Base-by-base conservation (phyloP, 768 basidiomycete species). In the Suillus subaureus region DNA sequence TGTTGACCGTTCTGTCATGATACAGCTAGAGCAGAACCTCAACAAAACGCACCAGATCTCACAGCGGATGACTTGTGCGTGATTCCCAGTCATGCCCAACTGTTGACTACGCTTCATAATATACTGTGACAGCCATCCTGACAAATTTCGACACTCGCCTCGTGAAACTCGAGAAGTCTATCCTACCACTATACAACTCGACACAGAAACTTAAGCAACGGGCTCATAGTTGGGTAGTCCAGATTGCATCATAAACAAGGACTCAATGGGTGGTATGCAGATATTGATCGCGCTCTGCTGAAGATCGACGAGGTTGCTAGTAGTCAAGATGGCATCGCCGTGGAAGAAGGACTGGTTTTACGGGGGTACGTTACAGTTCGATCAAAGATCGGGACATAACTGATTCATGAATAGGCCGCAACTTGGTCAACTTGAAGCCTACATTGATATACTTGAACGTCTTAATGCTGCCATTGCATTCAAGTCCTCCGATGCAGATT, bases 21-120 rank as follows among this genome's bases (percentile, higher is more conserved):
- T 55, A 28, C 54, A 93, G 93, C 84, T 95, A 12, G 92, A 95
- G 78, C 93, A 94, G 77, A 94, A 94, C 73, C 80, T 95, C 51
- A 88, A 91, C 76, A 94, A 94, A 78, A 94, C 93, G 0, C 85
- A 86, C 26, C 92, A 92, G 71, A 90, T 93, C 66, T 94, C 93
- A 1, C 90, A 91, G 71, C 83, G 91, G 61, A 94, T 95, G 93
- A 93, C 87, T 66, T 86, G 92, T 94, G 79, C 63, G 90, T 71
- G 11, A 31, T 40, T 28, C 5, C 40, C 51, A 35, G 31, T 13
- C 28, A 16, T 16, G 47, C 64, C 16, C 31, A 55, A 52, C 58
- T 21, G 45, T 45, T 47, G 31, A 55, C 35, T 21, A 15, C 64
- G 26, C 60, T 71, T 80, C 62, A 81, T 68, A 76, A 69, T 69